phyloP scores from a whole-genome alignment of 1,284 basidiomycete genomes.

The Mycena sp. region DNA sequence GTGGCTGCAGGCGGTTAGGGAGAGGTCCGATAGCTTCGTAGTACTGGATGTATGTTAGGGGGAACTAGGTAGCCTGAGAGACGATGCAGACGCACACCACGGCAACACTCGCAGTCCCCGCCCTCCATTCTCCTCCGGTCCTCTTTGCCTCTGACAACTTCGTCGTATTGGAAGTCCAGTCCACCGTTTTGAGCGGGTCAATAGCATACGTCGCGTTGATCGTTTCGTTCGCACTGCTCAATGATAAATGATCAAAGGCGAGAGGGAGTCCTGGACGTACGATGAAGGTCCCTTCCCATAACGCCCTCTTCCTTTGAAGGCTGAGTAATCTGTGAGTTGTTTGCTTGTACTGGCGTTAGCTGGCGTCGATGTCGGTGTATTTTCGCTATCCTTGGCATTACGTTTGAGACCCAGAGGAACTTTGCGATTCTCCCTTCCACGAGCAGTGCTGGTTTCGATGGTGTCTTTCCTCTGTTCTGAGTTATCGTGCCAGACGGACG shows the following conservation, averaged over 20 bases:
- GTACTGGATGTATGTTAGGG: conserved; percentile 60
- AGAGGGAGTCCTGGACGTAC: conserved; percentile 14
- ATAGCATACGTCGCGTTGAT: conserved; percentile 78
- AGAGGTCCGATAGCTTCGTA: conserved; percentile 80
- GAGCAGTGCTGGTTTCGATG: neutral
- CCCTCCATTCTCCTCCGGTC: conserved; percentile 76
- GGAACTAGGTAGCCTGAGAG: neutral
- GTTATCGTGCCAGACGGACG: neutral
- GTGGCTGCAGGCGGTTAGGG: conserved; percentile 68
- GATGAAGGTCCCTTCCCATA: no score
- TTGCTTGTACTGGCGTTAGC: conserved; percentile 34
- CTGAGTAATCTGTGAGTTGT: conserved; percentile 51
- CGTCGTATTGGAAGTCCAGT: conserved; percentile 73
- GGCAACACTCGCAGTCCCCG: conserved; percentile 87
- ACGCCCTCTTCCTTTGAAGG: conserved; percentile 60
- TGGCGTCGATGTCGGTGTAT: conserved; percentile 31
- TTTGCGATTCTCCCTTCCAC: conserved; percentile 19
- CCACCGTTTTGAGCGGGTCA: conserved; percentile 73
- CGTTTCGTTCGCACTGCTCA: conserved; percentile 44
- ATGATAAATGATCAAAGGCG: no score
- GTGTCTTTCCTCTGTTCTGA: no score
- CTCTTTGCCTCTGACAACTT: conserved; percentile 77
- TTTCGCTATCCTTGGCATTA: conserved; percentile 1
- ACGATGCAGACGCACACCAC: conserved; percentile 63
- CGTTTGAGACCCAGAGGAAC: neutral